Base-by-base conservation (phyloP, 2,329 filamentous ascomycete species). In the Diaporthe ampelina region DNA sequence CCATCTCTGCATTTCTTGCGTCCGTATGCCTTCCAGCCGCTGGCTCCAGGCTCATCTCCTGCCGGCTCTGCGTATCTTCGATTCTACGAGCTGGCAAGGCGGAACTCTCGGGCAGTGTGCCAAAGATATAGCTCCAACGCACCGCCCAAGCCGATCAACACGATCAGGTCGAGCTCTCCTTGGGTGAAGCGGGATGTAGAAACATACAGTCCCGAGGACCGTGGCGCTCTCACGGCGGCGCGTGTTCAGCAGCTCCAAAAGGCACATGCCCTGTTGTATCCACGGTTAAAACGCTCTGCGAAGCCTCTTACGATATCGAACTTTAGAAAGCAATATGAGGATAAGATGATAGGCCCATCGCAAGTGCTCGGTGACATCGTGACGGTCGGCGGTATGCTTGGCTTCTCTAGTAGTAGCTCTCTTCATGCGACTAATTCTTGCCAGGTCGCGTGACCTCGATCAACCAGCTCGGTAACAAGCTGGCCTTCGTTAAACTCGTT, bases 401-500 rank as follows among this genome's bases (percentile, higher is more conserved):
- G 29, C 48, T 8, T 32, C 77, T 78, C 54, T 57, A 79, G 37
- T 79, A 80, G 70, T 79, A 78, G 15, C 72, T 21, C n/a, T 32
- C 29, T 40, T 37, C 59, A 26, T n/a, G 56, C 32, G 26, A 70
- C 71, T 78, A 74, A 77, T 77, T 15, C 73, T 45, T 54, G 75
- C 73, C 74, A 92, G 94, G 95, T 83, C 94, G 95, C 81, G 88
- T 98, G 76, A 88, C 89, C 79, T 91, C 92, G 61, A 89, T 94
- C 80, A 93, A 94, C 76, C 87, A 90, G 63, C 89, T 91, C 72
- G 92, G 95, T 77, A 92, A 91, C 78, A 94, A 94, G 83, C 91
- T 99, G 78, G 87, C 95, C 76, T 99, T 99, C 83, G 83, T 98
- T 77, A 94, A 97, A 83, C 85, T 98, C 67, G 87, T 91, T 78